phyloP scores from a whole-genome alignment of 768 basidiomycete species.

The Serendipita sp. region DNA sequence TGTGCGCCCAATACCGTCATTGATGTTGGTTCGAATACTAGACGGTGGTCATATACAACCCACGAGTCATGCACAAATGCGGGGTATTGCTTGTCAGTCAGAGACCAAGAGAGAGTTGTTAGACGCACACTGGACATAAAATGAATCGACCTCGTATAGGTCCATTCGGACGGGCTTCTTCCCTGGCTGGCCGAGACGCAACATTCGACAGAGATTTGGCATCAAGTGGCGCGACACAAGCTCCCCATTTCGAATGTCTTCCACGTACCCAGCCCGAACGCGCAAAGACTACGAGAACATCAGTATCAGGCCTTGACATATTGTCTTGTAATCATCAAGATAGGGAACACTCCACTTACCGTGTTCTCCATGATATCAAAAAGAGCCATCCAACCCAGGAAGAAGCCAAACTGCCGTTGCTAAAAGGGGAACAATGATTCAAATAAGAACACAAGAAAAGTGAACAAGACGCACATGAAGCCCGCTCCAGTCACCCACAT shows the following conservation, averaged over 20 bases:
- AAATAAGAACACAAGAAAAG: background rate
- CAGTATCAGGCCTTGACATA: conserved; percentile 4
- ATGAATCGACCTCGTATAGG: conserved; percentile 73
- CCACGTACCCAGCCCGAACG: conserved; percentile 71
- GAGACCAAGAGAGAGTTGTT: background rate
- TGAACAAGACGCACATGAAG: conserved; percentile 7
- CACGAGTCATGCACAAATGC: too few relatives aligned
- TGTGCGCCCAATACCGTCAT: conserved; percentile 65
- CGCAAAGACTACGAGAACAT: conserved; percentile 52
- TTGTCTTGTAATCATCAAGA: background rate
- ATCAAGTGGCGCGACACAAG: conserved; percentile 53
- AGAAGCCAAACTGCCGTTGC: conserved; percentile 34
- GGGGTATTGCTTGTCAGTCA: too few relatives aligned
- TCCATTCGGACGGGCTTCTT: conserved; percentile 65
- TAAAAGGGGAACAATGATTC: too few relatives aligned
- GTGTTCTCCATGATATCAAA: conserved; percentile 75
- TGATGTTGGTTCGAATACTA: conserved; percentile 44
- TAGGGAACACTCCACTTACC: conserved; percentile 29
- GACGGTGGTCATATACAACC: background rate
- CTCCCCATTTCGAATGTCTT: conserved; percentile 58
- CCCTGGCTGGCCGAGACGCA: conserved; percentile 51
- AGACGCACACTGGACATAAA: conserved; percentile 50
- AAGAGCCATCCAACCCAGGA: conserved; percentile 82
- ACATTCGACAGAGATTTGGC: conserved; percentile 48
- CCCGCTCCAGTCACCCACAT: conserved; percentile 23